Evolutionary conservation across 2,329 filamentous ascomycete species (phyloP).

Genomic region (Ilyonectria mors-panacis): DNA sequence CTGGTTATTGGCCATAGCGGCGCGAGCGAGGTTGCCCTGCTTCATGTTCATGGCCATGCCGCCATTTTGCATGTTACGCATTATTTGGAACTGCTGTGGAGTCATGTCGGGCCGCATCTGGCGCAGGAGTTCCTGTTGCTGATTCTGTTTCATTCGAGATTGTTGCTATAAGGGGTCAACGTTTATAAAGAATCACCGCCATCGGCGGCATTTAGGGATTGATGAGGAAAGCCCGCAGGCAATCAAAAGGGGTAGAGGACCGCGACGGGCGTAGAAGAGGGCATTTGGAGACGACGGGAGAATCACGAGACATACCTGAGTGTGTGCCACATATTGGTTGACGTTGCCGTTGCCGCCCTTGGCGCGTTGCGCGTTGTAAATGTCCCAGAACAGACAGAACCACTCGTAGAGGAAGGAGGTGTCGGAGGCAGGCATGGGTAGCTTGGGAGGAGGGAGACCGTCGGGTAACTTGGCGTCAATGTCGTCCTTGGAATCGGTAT

Average conservation of each 20-base stretch:
- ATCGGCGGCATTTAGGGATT: constrained; percentile 35
- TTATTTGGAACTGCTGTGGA: constrained; percentile 73
- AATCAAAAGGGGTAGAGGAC: constrained; percentile 30
- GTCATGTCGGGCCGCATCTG: constrained; percentile 76
- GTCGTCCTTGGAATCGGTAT: constrained; percentile 86
- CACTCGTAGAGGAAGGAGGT: constrained; percentile 95
- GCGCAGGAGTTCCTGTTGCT: constrained; percentile 83
- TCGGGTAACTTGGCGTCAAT: constrained; percentile 81
- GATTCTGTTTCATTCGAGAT: constrained; percentile 80
- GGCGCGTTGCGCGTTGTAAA: constrained; percentile 86
- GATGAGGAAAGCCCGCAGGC: constrained; percentile 7
- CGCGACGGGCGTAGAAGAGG: constrained; percentile 27
- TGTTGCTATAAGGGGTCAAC: constrained; percentile 66
- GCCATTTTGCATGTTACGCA: constrained; percentile 76
- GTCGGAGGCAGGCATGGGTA: constrained; percentile 75
- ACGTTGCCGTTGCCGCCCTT: constrained; percentile 76
- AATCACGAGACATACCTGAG: constrained; percentile 74
- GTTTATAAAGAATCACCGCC: constrained; percentile 35
- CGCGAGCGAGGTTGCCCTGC: constrained; percentile 76
- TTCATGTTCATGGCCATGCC: constrained; percentile 72
- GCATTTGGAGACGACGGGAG: constrained; percentile 40
- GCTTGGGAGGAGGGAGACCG: constrained; percentile 83
- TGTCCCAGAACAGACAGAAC: constrained; percentile 98
- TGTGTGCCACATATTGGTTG: constrained; percentile 84
- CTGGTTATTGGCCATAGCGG: constrained; percentile 84